Percentiles rank a stretch among this genome's conserved stretches.
Evolutionary conservation across 179 eudicot species (phyloP).

Genomic region (Silene coronaria): DNA sequence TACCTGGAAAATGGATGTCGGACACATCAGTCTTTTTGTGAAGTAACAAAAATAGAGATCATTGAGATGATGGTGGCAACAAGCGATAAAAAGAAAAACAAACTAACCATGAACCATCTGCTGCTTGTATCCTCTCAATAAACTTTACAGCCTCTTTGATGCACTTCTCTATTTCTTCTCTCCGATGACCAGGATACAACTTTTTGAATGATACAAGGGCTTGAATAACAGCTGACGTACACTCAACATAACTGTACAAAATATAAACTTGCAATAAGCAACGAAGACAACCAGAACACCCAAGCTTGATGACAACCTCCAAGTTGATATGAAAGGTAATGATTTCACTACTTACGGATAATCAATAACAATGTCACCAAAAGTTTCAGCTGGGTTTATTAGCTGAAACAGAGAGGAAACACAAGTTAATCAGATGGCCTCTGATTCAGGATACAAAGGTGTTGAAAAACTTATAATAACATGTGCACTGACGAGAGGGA

Average conservation of each 20-base stretch:
- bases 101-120: slow-evolving; percentile 95
- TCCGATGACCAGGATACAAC: slow-evolving; percentile 77
- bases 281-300: not conserved
- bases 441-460: not conserved
- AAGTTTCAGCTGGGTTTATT: slow-evolving; percentile 93
- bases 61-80: not conserved
- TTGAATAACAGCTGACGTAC: slow-evolving; percentile 97
- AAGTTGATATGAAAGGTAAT: not conserved
- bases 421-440: slow-evolving; percentile 10
- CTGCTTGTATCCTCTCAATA: slow-evolving; percentile 67
- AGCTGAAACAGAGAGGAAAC: slow-evolving; percentile 40
- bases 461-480: not conserved
- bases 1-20: slow-evolving; percentile 45
- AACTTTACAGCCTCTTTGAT: slow-evolving; percentile 57
- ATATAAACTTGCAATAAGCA: slow-evolving; percentile 15
- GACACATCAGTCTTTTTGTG: not conserved
- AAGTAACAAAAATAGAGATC: not conserved
- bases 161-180: slow-evolving; percentile 62
- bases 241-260: slow-evolving; percentile 76
- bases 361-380: slow-evolving; percentile 97
- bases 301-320: not conserved
- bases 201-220: slow-evolving; percentile 66
- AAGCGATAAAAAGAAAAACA: slow-evolving; percentile 9
- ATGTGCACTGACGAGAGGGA: not conserved
- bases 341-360: slow-evolving; percentile 72